Evolutionary conservation across 2,329 filamentous ascomycete species (phyloP).

Genomic region (Claviceps citrina): DNA sequence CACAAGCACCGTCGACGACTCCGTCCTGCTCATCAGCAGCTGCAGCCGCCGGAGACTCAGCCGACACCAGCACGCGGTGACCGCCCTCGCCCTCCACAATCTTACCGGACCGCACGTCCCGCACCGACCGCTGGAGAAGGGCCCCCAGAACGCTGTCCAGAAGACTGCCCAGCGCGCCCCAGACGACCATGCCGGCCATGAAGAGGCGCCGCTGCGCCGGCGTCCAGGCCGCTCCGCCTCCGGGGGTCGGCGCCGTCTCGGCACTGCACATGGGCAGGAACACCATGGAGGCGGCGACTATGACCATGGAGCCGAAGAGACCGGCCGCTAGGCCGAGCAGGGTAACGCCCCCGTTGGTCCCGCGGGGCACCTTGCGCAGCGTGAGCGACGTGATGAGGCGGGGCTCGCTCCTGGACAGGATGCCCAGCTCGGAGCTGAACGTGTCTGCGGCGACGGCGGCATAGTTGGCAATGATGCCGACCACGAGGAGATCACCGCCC

Average conservation of each 20-base stretch:
- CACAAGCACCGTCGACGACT: constrained; percentile 29
- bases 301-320: constrained; percentile 55
- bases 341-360: constrained; percentile 89
- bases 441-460: constrained; percentile 86
- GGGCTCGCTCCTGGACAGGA: constrained; percentile 60
- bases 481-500: constrained; percentile 45
- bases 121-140: constrained; percentile 69
- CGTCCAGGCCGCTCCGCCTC: constrained; percentile 35
- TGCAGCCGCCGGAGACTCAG: too few species aligned
- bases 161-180: constrained; percentile 66
- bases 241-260: constrained; percentile 21
- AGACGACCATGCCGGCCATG: constrained; percentile 46
- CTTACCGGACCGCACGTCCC: constrained; percentile 69
- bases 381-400: constrained; percentile 71
- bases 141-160: constrained; percentile 81
- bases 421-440: constrained; percentile 88
- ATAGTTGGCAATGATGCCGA: constrained; percentile 67
- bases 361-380: constrained; percentile 65
- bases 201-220: constrained; percentile 28
- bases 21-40: constrained; percentile 22
- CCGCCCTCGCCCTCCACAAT: constrained; percentile 79
- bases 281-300: constrained; percentile 47
- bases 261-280: constrained; percentile 53
- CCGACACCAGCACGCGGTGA: constrained; percentile 37
- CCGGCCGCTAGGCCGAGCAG: constrained; percentile 58